phyloP scores from a whole-genome alignment of 2,329 filamentous ascomycete species.

The Cladosporium sp. region DNA sequence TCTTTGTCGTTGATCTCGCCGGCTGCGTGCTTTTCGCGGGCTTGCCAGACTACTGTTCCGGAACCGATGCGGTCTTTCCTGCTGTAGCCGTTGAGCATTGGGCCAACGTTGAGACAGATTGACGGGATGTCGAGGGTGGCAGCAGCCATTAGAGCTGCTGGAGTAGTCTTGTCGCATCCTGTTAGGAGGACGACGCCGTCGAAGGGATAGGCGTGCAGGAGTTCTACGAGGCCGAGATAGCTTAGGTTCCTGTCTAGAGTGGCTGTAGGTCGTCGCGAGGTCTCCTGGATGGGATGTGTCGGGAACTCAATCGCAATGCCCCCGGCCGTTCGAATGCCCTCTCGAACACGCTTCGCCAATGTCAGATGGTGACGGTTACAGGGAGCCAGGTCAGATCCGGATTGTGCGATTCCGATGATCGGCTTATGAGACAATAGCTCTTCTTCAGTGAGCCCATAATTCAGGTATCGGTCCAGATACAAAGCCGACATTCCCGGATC shows the following conservation, averaged over 20 bases:
- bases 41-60: constrained; percentile 37
- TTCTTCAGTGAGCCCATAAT: constrained; percentile 35
- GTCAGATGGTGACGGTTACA: constrained; percentile 37
- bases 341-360: constrained; percentile 34
- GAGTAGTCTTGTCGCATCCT: constrained; percentile 38
- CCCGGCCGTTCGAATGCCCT: constrained; percentile 35
- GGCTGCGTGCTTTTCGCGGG: constrained; percentile 34
- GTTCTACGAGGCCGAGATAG: constrained; percentile 35
- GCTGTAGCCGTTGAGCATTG: constrained; percentile 37
- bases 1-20: constrained; percentile 34
- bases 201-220: constrained; percentile 37
- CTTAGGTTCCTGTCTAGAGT: constrained; percentile 36
- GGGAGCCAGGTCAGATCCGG: constrained; percentile 36
- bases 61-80: constrained; percentile 31
- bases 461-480: constrained; percentile 37
- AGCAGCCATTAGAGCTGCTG: constrained; percentile 37
- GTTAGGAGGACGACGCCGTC: constrained; percentile 37
- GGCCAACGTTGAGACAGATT: constrained; percentile 37
- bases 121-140: constrained; percentile 37
- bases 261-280: constrained; percentile 33
- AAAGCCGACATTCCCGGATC: constrained; percentile 36
- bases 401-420: constrained; percentile 38
- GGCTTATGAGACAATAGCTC: constrained; percentile 34
- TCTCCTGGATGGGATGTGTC: constrained; percentile 38
- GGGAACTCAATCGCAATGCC: constrained; percentile 38